A percentile compares a stretch with the other conserved stretches of the same genome.
These are phyloP conservation scores for Pseudocercospora macadamiae DNA, from an alignment of 2,329 filamentous ascomycete genomes.

Conservation along the genomic window DNA sequence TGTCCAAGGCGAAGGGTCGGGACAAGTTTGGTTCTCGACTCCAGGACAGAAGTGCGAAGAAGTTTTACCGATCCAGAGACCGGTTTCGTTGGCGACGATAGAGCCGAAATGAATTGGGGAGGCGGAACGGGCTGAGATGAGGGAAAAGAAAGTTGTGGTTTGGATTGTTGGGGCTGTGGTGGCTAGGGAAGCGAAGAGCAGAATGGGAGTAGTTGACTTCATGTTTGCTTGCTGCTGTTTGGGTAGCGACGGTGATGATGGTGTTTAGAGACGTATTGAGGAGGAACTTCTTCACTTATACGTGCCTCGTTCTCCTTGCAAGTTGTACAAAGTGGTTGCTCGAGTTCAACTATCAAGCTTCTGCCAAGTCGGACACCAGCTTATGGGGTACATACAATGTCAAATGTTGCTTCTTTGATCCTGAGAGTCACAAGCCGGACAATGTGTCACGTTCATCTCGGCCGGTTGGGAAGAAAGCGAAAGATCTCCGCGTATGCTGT, in stretches of 20 bases:
- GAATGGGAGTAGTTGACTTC: slow-evolving; percentile 24
- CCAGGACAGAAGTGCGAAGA: slow-evolving; percentile 37
- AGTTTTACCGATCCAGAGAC: slow-evolving; percentile 36
- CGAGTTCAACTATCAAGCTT: not conserved
- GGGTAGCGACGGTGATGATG: slow-evolving; percentile 9
- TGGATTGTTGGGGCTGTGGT: slow-evolving; percentile 23
- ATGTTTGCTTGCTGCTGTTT: slow-evolving; percentile 24
- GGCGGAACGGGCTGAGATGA: slow-evolving; percentile 28
- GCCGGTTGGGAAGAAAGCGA: no score
- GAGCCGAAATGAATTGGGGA: slow-evolving; percentile 32
- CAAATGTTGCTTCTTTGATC: no score
- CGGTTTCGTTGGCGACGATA: slow-evolving; percentile 31
- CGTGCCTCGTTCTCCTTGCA: no score
- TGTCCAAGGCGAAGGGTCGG: slow-evolving; percentile 19
- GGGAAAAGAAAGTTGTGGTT: slow-evolving; percentile 28
- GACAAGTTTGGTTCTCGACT: slow-evolving; percentile 14
- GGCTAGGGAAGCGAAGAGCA: slow-evolving; percentile 11
- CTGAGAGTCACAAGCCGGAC: no score
- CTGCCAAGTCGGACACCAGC: not conserved
- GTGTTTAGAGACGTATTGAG: not conserved
- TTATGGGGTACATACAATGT: no score
- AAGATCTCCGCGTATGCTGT: no score
- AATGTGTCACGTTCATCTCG: no score
- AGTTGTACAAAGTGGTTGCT: no score
- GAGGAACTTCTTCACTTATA: not conserved